Evolutionary conservation across 169 alveolate genomes (phyloP).

Genomic region (Plasmodium fragile): DNA sequence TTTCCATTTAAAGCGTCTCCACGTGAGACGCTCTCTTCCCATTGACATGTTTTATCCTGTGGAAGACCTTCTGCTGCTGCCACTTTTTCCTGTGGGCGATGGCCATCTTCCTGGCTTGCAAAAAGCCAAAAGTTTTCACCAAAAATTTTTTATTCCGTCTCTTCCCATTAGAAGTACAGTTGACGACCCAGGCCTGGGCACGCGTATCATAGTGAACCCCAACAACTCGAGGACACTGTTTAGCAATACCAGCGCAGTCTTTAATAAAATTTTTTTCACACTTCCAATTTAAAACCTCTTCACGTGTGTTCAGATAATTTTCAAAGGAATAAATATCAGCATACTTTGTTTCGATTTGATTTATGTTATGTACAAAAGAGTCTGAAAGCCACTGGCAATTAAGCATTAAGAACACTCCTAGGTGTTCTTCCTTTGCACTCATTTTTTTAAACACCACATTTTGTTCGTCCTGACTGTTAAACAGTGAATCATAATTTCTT

Average conservation of each 20-base stretch:
- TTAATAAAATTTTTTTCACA: slow-evolving; percentile 44
- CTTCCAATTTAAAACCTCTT: slow-evolving; percentile 62
- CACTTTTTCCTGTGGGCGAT: slow-evolving; percentile 59
- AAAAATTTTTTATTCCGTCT: slow-evolving; percentile 67
- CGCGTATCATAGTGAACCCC: slow-evolving; percentile 74
- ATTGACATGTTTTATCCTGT: neutral
- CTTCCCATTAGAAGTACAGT: slow-evolving; percentile 24
- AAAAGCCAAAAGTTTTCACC: slow-evolving; percentile 58
- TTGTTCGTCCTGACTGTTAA: slow-evolving; percentile 34
- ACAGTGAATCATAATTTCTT: slow-evolving; percentile 26
- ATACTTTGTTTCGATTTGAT: slow-evolving; percentile 59
- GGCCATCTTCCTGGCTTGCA: slow-evolving; percentile 76
- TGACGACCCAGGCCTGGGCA: slow-evolving; percentile 77
- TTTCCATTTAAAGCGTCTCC: neutral
- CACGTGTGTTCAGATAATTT: slow-evolving; percentile 42
- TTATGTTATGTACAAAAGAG: slow-evolving; percentile 47
- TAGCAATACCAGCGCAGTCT: slow-evolving; percentile 45
- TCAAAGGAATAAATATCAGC: slow-evolving; percentile 65
- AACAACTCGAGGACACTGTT: slow-evolving; percentile 40
- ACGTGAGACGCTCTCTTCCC: neutral
- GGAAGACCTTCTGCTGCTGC: slow-evolving; percentile 14
- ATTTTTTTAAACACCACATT: slow-evolving; percentile 34
- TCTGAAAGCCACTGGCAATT: slow-evolving; percentile 68
- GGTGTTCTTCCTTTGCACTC: slow-evolving; percentile 49
- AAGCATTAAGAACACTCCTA: slow-evolving; percentile 49